Conservation (phyloP, 345 rosid genomes). For the Erodium maritimum region DNA sequence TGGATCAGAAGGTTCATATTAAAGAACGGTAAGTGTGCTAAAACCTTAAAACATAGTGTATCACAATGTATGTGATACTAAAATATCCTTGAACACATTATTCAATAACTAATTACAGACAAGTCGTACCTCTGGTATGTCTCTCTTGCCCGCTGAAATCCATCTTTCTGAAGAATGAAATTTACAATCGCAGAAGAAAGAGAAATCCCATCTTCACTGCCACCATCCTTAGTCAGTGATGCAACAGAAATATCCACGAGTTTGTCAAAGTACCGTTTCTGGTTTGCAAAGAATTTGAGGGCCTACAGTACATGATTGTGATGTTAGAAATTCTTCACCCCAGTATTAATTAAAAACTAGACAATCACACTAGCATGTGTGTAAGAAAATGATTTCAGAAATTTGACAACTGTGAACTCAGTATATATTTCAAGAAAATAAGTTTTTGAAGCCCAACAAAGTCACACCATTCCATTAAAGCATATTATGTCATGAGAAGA, state of each 20-base stretch:
- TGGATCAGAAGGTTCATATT: constrained; percentile 1
- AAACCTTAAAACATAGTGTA: no score
- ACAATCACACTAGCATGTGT: no score
- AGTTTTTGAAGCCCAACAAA: background rate
- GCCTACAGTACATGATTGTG: constrained; percentile 41
- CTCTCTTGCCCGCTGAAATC: constrained; percentile 47
- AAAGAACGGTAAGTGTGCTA: background rate
- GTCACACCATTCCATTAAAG: background rate
- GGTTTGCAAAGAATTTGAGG: constrained; percentile 41
- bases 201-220: constrained; percentile 50
- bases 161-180: constrained; percentile 54
- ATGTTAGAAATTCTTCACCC: no score
- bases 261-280: constrained; percentile 46
- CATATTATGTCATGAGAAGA: background rate
- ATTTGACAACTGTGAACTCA: background rate
- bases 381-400: no score
- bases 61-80: no score
- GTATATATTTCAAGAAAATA: background rate
- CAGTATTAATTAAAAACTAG: no score
- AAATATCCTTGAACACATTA: no score
- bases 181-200: constrained; percentile 48
- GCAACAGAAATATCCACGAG: constrained; percentile 55
- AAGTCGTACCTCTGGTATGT: constrained; percentile 47
- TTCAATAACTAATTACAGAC: no score
- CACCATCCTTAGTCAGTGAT: constrained; percentile 44